A percentile compares a stretch with the other conserved stretches of the same genome.
These are phyloP conservation scores for Chlorella variabilis DNA, from an alignment of 163 green algal species.

Conservation along the genomic window DNA sequence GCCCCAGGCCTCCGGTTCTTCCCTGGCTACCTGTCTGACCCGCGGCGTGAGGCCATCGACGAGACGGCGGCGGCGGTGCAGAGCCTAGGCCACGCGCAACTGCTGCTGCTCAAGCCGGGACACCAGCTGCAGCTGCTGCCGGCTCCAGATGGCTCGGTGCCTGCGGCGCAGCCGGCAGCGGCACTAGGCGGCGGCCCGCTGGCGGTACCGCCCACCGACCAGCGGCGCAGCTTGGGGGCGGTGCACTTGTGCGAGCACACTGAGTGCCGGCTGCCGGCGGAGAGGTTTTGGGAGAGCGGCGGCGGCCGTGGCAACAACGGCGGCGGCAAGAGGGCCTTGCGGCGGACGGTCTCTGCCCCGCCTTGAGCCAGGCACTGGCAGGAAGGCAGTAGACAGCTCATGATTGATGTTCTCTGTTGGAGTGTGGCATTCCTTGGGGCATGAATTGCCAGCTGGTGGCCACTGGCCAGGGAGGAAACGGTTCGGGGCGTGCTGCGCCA, in stretches of 20 bases:
- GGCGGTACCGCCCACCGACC: constrained; percentile 7
- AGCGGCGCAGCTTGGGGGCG: constrained; percentile 12
- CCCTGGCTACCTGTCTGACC: constrained; percentile 57
- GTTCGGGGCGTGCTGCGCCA: no score
- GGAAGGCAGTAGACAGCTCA: not conserved
- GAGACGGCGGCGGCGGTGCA: constrained; percentile 57
- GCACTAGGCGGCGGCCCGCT: not conserved
- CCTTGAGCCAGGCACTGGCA: no score
- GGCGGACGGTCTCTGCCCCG: not conserved
- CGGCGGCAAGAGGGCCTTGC: not conserved
- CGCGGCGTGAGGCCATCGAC: constrained; percentile 52
- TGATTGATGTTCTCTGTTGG: not conserved
- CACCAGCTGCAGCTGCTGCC: constrained; percentile 48
- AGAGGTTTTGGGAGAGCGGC: constrained; percentile 54
- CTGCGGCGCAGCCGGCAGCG: not conserved
- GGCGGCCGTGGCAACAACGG: not conserved
- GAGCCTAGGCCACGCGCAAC: constrained; percentile 37
- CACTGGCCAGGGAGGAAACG: no score
- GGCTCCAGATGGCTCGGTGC: constrained; percentile 17
- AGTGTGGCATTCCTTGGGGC: no score
- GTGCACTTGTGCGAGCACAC: constrained; percentile 76
- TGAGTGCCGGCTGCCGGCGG: constrained; percentile 67
- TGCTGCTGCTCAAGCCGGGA: constrained; percentile 49
- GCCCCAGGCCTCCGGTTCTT: constrained; percentile 66
- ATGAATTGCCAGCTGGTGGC: no score